Percentiles rank a stretch among this genome's conserved stretches.
phyloP scores from a whole-genome alignment of 2,329 filamentous ascomycete species.

The Teratosphaeria nubilosa region DNA sequence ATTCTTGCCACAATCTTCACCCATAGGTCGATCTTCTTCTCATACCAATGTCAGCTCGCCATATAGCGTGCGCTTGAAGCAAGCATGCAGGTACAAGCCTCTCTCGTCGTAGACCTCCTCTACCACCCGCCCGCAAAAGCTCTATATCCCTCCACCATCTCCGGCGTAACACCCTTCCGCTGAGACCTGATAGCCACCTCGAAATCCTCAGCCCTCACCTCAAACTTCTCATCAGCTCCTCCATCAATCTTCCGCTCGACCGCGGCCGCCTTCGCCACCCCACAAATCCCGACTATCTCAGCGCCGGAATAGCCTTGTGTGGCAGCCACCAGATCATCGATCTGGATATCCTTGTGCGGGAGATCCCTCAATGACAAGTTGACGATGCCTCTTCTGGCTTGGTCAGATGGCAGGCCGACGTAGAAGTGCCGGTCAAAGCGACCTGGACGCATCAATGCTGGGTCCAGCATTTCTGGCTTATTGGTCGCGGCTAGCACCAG shows the following conservation, averaged over 20 bases:
- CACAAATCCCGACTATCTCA: slow-evolving; percentile 57
- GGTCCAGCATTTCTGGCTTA: slow-evolving; percentile 74
- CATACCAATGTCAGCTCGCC: neutral
- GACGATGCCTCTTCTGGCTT: slow-evolving; percentile 68
- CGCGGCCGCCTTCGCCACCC: slow-evolving; percentile 25
- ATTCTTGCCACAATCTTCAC: neutral
- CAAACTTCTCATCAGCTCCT: slow-evolving; percentile 28
- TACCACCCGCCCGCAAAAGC: slow-evolving; percentile 27
- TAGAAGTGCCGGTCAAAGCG: slow-evolving; percentile 79
- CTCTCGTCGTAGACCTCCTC: neutral
- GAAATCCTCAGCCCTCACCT: slow-evolving; percentile 30
- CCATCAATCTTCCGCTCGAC: slow-evolving; percentile 32
- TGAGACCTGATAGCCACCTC: slow-evolving; percentile 31
- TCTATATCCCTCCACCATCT: slow-evolving; percentile 50
- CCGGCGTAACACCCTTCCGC: slow-evolving; percentile 49
- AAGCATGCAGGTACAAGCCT: neutral
- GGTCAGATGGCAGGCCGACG: slow-evolving; percentile 66
- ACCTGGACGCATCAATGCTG: slow-evolving; percentile 74
- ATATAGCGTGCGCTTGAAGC: neutral
- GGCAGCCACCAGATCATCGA: slow-evolving; percentile 49
- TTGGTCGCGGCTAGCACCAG: slow-evolving; percentile 88
- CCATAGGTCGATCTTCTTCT: neutral
- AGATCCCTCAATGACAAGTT: slow-evolving; percentile 54
- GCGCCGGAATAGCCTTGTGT: slow-evolving; percentile 79
- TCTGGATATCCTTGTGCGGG: slow-evolving; percentile 55